Base-by-base conservation (phyloP, 257 asterid genomes). In the Solanum chiquidenum region DNA sequence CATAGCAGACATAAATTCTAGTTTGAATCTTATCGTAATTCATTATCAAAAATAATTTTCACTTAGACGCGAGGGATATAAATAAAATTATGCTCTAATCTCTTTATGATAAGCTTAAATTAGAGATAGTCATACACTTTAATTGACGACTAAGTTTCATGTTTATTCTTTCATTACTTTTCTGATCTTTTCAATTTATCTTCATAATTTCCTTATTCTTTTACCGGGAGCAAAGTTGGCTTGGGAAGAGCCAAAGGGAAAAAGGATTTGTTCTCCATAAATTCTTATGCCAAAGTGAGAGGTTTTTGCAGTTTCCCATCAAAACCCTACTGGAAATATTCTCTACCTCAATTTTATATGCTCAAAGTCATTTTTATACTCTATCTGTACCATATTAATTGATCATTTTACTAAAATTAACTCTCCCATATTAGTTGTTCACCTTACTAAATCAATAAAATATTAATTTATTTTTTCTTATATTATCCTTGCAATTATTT, bases 291-390 rank as follows among this genome's bases (percentile, higher is more conserved):
- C 85, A 27, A 44, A 79, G 85, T 27, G 85, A 14, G 37, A 13
- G 37, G n/a, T 46, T 79, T 79, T 44, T 44, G 66, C 85, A 44
- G 85, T 46, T 79, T 27, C 6, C 85, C 68, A 80, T 38, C 85
- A 29, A 80, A 80, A 80, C 66, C 85, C 42, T 80, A 46, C 85
- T 46, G 68, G 68, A 80, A 80, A 80, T 80, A 46, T 46, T 80
- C 68, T 80, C 64, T 79, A 14, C 85, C 18, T 80, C 38, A 80
- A 29, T 27, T 46, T 27, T 46, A 44, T 29, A 46, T 80, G 10
- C 29, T 29, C 37, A 49, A 49, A 29, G 20, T 7, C 66, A 79
- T 44, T 13, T 79, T 46, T 12, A 46, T 46, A 46, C 20, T 12
- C 6, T 7, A 13, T 46, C 2, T 18, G 9, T 52, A 7, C 1